Base-by-base conservation (phyloP, 2,329 filamentous ascomycete genomes). In the Cordyceps farinosa region DNA sequence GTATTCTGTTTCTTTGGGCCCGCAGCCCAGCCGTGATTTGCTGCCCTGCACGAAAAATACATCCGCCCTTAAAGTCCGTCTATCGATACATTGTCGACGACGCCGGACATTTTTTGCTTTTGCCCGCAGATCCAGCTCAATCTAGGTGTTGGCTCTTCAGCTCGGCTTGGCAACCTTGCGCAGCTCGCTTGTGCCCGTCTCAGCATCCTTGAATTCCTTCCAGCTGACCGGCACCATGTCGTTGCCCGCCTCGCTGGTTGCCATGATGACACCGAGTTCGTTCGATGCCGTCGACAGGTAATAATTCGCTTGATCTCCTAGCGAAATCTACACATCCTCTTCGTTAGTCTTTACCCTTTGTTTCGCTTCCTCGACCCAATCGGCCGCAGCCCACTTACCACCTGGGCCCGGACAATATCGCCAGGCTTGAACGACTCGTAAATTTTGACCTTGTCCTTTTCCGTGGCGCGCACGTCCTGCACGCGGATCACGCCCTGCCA, bases 131-230 rank as follows among this genome's bases (percentile, higher is more conserved):
- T 15, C 10, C 29, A 30, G 17, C 27, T 36, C n/a, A 27, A 29
- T 22, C 22, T 22, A 22, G 22, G 27, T 48, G 53, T 30, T 34
- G 45, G 27, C 51, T 52, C 34, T 64, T 90, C 84, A 95, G 71
- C 90, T 90, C 32, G 95, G 95, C 78, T 96, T 95, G 27, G 95
- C 95, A 64, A 97, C 95, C 81, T 99, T 99, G 75, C 95, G 87
- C 68, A 79, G 78, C 82, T 98, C 95, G 68, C 82, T 87, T 52
- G 81, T 72, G 3, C 92, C 92, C 7, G 89, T 96, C 71, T 89
- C 86, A 0, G 88, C 87, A 79, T 98, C 94, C 72, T 86, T 85
- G 79, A 96, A 96, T 78, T 98, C 94, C 79, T 89, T 96, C 95
- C 95, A 99, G 76, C 89, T 96, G 62, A 96, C 85, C 2, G 95